phyloP scores from a whole-genome alignment of 1,139 yeast species.

The Pichia sp. region DNA sequence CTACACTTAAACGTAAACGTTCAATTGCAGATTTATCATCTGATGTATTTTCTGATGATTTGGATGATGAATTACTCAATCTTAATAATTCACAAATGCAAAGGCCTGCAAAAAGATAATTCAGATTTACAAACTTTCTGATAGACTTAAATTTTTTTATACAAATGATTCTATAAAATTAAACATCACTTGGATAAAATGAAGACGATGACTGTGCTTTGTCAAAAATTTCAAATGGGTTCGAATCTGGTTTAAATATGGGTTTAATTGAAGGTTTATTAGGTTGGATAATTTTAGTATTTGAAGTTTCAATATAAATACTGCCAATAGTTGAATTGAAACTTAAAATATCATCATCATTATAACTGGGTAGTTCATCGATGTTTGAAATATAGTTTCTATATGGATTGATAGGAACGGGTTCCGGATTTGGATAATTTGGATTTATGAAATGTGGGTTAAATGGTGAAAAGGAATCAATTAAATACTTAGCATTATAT shows the following conservation, averaged over 20 bases:
- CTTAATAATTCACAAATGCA: neutral
- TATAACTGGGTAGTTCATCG: neutral
- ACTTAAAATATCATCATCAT: neutral
- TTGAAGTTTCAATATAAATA: neutral
- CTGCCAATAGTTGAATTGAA: neutral
- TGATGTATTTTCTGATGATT: conserved; percentile 15
- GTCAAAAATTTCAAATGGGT: neutral
- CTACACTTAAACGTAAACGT: neutral
- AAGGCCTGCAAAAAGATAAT: neutral
- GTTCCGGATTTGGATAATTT: neutral
- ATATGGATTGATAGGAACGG: neutral
- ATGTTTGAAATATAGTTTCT: neutral
- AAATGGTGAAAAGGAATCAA: neutral
- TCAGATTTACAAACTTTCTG: neutral
- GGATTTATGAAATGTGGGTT: neutral
- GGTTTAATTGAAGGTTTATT: neutral
- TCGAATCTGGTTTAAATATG: neutral
- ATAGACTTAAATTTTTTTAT: neutral
- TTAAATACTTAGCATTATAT: neutral
- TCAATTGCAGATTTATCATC: conserved; percentile 3
- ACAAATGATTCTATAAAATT: neutral
- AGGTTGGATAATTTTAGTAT: neutral
- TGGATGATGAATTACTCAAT: conserved; percentile 7
- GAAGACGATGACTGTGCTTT: neutral
- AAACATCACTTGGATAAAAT: neutral